phyloP scores from a whole-genome alignment of 192 early-diverging fungal genomes.

The Entomortierella lignicola region DNA sequence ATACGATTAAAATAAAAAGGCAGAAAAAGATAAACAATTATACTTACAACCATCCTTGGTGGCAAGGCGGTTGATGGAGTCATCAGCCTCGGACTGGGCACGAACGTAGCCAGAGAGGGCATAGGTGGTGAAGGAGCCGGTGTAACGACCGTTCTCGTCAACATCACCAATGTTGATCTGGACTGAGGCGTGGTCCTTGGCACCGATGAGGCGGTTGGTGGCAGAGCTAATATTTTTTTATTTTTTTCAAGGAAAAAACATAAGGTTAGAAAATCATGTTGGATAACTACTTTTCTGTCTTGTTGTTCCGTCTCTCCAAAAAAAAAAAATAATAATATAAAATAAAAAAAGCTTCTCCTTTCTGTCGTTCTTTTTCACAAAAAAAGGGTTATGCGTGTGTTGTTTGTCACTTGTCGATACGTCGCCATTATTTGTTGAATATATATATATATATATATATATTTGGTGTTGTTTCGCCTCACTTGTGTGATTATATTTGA shows the following conservation, averaged over 20 bases:
- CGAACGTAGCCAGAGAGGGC: slow-evolving; percentile 94
- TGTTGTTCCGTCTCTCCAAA: neutral
- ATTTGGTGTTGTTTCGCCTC: too few species aligned
- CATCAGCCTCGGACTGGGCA: slow-evolving; percentile 90
- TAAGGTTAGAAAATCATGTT: neutral
- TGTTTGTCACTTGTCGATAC: too few species aligned
- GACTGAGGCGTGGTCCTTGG: slow-evolving; percentile 99
- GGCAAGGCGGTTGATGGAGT: slow-evolving; percentile 95
- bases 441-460: too few species aligned
- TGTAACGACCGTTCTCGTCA: slow-evolving; percentile 82
- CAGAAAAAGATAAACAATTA: neutral
- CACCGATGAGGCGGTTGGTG: slow-evolving; percentile 95
- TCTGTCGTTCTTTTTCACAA: too few species aligned
- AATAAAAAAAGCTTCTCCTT: too few species aligned
- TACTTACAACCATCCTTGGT: slow-evolving; percentile 73
- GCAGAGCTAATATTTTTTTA: slow-evolving; percentile 75
- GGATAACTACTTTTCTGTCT: too few species aligned
- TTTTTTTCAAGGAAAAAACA: neutral
- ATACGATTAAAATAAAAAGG: too few species aligned
- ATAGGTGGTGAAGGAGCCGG: slow-evolving; percentile 84
- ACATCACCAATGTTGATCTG: slow-evolving; percentile 97
- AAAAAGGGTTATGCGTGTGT: too few species aligned
- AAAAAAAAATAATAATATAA: too few species aligned
- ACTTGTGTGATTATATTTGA: too few species aligned
- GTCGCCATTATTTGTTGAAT: too few species aligned